Base-by-base conservation (phyloP, 441 rosid genomes). In the Pelargonium citronellum region DNA sequence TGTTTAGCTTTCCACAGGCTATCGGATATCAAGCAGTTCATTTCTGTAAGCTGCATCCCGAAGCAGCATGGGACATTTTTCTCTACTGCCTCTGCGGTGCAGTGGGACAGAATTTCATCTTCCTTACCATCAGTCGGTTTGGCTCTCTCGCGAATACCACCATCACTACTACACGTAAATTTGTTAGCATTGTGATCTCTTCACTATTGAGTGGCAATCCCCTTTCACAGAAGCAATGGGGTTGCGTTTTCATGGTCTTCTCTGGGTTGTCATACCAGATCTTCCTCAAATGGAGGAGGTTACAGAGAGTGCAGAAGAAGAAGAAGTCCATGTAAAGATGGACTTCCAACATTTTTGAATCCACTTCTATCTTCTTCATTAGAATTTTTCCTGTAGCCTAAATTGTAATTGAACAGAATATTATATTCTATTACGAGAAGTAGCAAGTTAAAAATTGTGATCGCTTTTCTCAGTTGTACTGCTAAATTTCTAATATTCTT, bases 121-220 rank as follows among this genome's bases (percentile, higher is more conserved):
- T 94, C 73, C 79, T 94, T 68, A 94, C 99, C 51, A 94, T 94
- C 27, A 89, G 96, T 78, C 84, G 86, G 70, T 91, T 94, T 37
- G 99, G 99, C 44, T 94, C 97, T 5, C 88, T 94, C 5, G 90
- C 97, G 13, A 91, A 90, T 87, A 89, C 97, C 64, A 94, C 96
- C 60, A 90, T 94, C 67, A 94, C 97, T 75, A 94, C 99, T 1
- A 90, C 97, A 0, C 90, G 95, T 74, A 94, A 94, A 77, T 94
- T 91, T 64, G 94, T 90, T 58, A 90, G 99, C 84, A 94, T 91
- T 0, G 90, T 94, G 13, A 90, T 94, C 10, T 91, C 99, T 5
- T 91, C 97, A 0, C 46, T 95, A 43, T 82, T 95, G 72, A 92
- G 99, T 19, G 90, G 97, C 69, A 95, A 95, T 76, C 97, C 98